Percentiles rank a stretch among this genome's conserved stretches.
phyloP scores from a whole-genome alignment of 2,329 filamentous ascomycete species.

The Paracoccidioides brasiliensis region DNA sequence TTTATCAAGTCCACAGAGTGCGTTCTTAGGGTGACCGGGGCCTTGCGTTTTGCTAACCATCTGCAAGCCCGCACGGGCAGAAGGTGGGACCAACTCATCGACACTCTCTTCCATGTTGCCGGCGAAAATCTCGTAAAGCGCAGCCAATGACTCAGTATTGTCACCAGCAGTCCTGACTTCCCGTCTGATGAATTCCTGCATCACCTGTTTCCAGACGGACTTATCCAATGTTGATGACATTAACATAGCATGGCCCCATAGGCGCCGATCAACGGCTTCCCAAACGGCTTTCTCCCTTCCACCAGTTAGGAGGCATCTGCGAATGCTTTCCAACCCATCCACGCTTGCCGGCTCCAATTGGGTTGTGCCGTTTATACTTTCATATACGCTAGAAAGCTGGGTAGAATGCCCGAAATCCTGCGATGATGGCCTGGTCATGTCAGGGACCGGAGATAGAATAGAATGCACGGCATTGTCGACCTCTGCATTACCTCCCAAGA shows the following conservation, averaged over 20 bases:
- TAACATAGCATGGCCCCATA: slow-evolving; percentile 95
- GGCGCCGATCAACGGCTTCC: slow-evolving; percentile 78
- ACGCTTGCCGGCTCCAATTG: slow-evolving; percentile 6
- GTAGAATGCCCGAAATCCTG: slow-evolving; percentile 14
- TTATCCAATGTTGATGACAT: slow-evolving; percentile 67
- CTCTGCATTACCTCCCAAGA: slow-evolving; percentile 56
- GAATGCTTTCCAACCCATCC: slow-evolving; percentile 7
- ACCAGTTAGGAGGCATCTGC: slow-evolving; percentile 51
- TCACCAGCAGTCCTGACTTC: slow-evolving; percentile 74
- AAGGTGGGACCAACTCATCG: slow-evolving; percentile 86
- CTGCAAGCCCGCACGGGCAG: slow-evolving; percentile 81
- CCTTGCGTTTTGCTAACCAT: slow-evolving; percentile 62
- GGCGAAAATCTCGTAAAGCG: slow-evolving; percentile 84
- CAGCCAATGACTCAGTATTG: slow-evolving; percentile 76
- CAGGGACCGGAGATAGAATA: slow-evolving; percentile 52
- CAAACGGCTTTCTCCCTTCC: slow-evolving; percentile 86
- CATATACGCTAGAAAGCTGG: slow-evolving; percentile 26
- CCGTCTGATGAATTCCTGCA: slow-evolving; percentile 88
- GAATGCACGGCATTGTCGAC: slow-evolving; percentile 64
- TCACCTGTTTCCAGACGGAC: slow-evolving; percentile 75
- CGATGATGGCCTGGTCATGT: slow-evolving; percentile 19
- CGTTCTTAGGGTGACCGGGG: slow-evolving; percentile 52
- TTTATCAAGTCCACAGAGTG: slow-evolving; percentile 73
- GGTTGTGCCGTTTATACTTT: slow-evolving; percentile 15
- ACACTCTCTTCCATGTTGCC: slow-evolving; percentile 91